Base-by-base conservation (phyloP, 352 stramenopile genomes). In the Globisporangium viniferum region DNA sequence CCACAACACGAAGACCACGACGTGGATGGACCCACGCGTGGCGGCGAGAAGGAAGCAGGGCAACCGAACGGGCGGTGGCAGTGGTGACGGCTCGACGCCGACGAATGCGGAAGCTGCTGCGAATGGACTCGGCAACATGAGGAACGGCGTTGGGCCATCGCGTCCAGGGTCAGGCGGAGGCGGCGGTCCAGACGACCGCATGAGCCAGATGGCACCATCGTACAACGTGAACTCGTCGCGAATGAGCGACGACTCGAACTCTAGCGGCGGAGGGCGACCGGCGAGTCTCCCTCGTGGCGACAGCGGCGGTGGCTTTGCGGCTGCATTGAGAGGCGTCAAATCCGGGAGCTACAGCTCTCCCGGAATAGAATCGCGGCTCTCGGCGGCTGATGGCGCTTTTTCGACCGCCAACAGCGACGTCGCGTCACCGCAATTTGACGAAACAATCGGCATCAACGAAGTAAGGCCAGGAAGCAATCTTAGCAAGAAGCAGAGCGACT, bases 21-120 rank as follows among this genome's bases (percentile, higher is more conserved):
- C 88, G 63, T 95, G 88, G 88, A 78, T 93, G 65, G 88, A 95
- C 64, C 88, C 88, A 60, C 84, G 88, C 20, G 78, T 91, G 59
- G 78, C 75, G 20, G 63, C 61, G 2, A 63, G 65, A 0, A 58
- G 53, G 58, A 68, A 22, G 10, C 48, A 22, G 4, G 5, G 4
- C n/a, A 59, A 10, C 6, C 68, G 51, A 59, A 41, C 20, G 59
- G 71, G 73, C 63, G 9, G 59, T 73, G 22, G 74, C 63, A 12
- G 57, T 72, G 22, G 72, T 72, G 27, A 73, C 54, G 44, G 60
- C 67, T 33, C 55, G 51, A 27, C 58, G 29, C 15, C 29, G n/a
- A 70, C 66, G 9, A 73, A 62, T 33, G 61, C 44, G 18, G 67
- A 59, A 10, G 22, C 41, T 24, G 48, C 51, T 24, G 48, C 55